Conservation (phyloP, 495 filamentous ascomycete species). For the Neurospora intermedia region DNA sequence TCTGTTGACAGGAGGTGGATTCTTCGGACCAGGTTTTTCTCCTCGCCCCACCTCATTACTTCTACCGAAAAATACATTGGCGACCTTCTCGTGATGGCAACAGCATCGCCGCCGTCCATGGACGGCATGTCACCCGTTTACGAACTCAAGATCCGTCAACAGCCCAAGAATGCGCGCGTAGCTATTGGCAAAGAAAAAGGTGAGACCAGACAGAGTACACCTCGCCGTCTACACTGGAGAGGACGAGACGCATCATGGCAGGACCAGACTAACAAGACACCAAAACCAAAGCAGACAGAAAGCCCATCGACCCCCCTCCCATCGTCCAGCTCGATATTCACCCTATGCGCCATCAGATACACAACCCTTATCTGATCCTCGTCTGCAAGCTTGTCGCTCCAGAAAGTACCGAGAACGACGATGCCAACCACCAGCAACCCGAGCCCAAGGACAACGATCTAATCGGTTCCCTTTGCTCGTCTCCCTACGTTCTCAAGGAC, state of each 20-base stretch:
- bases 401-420: constrained; percentile 33
- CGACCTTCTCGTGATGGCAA: constrained; percentile 6
- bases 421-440: constrained; percentile 26
- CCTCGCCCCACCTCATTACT: not conserved
- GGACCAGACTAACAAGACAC: constrained; percentile 9
- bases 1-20: not conserved
- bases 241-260: constrained; percentile 1
- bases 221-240: constrained; percentile 18
- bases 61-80: not conserved
- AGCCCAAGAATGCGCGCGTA: constrained; percentile 55
- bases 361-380: constrained; percentile 50
- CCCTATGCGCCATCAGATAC: constrained; percentile 46
- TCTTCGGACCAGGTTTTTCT: not conserved
- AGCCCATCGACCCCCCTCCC: constrained; percentile 90
- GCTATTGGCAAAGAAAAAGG: constrained; percentile 62
- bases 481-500: constrained; percentile 87
- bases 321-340: constrained; percentile 75
- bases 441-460: constrained; percentile 45
- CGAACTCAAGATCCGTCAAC: constrained; percentile 53
- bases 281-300: constrained; percentile 52
- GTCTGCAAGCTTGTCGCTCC: constrained; percentile 48
- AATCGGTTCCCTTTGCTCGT: constrained; percentile 74
- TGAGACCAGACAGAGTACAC: not conserved
- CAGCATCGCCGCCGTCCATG: constrained; percentile 3
- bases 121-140: constrained; percentile 3